phyloP scores from a whole-genome alignment of 2,329 filamentous ascomycete genomes.

The Pyricularia sp. region DNA sequence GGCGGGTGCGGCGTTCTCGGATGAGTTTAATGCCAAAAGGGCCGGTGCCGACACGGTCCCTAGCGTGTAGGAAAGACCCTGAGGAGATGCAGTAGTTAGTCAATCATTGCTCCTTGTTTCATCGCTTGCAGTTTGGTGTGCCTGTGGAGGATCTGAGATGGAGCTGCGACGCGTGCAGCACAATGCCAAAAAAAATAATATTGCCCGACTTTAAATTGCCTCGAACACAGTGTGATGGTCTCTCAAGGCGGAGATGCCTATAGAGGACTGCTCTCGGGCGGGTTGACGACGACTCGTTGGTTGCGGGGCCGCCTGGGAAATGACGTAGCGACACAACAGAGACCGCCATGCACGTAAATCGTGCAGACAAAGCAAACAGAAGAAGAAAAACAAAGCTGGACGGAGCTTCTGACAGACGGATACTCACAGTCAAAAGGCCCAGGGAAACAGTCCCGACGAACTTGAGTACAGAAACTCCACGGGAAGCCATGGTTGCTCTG shows the following conservation, averaged over 20 bases:
- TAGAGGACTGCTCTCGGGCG: neutral
- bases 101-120: neutral
- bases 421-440: constrained; percentile 70
- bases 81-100: constrained; percentile 3
- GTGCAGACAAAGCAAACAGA: neutral
- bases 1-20: constrained; percentile 55
- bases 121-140: neutral
- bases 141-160: neutral
- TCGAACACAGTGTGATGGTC: neutral
- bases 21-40: constrained; percentile 68
- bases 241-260: neutral
- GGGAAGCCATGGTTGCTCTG: constrained; percentile 42
- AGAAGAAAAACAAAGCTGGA: neutral
- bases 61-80: constrained; percentile 85
- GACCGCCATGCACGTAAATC: neutral
- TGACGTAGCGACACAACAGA: neutral
- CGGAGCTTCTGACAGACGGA: neutral
- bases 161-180: neutral
- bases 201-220: neutral
- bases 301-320: neutral
- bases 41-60: constrained; percentile 66
- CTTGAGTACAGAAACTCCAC: constrained; percentile 67
- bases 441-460: constrained; percentile 87
- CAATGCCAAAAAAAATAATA: neutral
- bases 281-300: neutral